Conservation (phyloP, 2,329 filamentous ascomycete genomes). For the Endothia cerciana region DNA sequence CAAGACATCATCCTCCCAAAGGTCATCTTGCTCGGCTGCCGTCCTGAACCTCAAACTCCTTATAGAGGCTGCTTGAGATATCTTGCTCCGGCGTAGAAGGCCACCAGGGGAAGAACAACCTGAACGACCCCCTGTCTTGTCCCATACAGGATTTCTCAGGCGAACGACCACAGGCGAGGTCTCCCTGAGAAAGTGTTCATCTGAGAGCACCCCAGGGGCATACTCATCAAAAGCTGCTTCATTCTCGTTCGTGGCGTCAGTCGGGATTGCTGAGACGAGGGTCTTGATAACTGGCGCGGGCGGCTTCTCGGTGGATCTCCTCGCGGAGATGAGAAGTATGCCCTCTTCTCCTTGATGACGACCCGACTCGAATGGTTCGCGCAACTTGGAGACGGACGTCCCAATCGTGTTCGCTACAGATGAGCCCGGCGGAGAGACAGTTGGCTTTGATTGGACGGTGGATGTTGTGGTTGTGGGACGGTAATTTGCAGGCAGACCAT, state of each 20-base stretch:
- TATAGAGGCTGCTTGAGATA: not conserved
- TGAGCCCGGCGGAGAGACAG: not conserved
- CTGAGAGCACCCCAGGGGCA: not conserved
- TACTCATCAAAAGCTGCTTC: not conserved
- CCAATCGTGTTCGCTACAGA: not conserved
- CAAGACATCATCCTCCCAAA: conserved; percentile 5
- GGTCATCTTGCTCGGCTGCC: not conserved
- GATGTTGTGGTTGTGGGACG: not conserved
- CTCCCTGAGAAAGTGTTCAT: not conserved
- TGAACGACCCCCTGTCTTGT: not conserved
- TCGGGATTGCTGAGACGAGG: not conserved
- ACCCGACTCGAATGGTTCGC: not conserved
- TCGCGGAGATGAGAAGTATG: too few species aligned
- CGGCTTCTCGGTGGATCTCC: not conserved
- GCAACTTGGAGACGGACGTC: conserved; percentile 9
- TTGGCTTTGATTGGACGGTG: conserved; percentile 11
- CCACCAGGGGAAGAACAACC: not conserved
- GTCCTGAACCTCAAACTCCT: not conserved
- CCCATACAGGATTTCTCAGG: conserved; percentile 19
- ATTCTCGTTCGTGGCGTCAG: not conserved
- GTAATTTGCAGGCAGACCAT: not conserved
- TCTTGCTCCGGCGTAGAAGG: not conserved
- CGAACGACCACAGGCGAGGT: not conserved
- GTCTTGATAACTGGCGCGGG: too few species aligned
- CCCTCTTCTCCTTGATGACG: not conserved